Conservation (phyloP, 352 stramenopile genomes). For the Phytopythium sindhum region DNA sequence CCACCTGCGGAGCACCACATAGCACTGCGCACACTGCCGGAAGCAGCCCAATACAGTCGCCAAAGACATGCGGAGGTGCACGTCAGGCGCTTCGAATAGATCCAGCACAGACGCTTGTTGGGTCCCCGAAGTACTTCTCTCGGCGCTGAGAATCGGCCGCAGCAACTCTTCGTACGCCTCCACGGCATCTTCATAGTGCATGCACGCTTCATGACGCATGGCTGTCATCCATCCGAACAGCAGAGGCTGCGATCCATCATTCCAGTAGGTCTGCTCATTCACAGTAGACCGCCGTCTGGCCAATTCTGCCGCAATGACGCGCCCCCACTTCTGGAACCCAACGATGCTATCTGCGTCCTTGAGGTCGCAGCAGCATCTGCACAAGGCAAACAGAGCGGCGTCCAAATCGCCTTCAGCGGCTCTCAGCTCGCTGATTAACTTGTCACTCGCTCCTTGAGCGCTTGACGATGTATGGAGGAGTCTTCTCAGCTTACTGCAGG, state of each 20-base stretch:
- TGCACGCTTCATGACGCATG: conserved; percentile 41
- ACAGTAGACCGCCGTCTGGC: conserved; percentile 4
- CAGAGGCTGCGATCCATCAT: conserved; percentile 12
- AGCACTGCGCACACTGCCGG: conserved; percentile 49
- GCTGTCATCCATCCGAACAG: conserved; percentile 40
- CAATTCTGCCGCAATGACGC: conserved; percentile 27
- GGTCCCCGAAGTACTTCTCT: neutral
- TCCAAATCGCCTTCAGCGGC: conserved; percentile 42
- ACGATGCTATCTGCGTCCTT: conserved; percentile 55
- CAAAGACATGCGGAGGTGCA: conserved; percentile 31
- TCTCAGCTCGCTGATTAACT: conserved; percentile 23
- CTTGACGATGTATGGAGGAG: conserved; percentile 21
- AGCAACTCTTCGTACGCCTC: conserved; percentile 41
- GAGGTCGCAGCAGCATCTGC: conserved; percentile 33
- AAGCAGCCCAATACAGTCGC: conserved; percentile 37
- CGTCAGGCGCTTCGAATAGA: conserved; percentile 28
- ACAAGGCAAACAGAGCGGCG: conserved; percentile 39
- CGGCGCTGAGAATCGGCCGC: conserved; percentile 19
- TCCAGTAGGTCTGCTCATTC: conserved; percentile 11
- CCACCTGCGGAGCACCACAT: conserved; percentile 41
- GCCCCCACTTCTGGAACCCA: conserved; percentile 42
- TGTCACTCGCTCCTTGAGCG: conserved; percentile 11
- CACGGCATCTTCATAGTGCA: conserved; percentile 66
- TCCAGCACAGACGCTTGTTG: neutral
- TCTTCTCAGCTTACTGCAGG: conserved; percentile 32